phyloP scores from a whole-genome alignment of 2,329 filamentous ascomycete genomes.

The Pseudogymnoascus sp. region DNA sequence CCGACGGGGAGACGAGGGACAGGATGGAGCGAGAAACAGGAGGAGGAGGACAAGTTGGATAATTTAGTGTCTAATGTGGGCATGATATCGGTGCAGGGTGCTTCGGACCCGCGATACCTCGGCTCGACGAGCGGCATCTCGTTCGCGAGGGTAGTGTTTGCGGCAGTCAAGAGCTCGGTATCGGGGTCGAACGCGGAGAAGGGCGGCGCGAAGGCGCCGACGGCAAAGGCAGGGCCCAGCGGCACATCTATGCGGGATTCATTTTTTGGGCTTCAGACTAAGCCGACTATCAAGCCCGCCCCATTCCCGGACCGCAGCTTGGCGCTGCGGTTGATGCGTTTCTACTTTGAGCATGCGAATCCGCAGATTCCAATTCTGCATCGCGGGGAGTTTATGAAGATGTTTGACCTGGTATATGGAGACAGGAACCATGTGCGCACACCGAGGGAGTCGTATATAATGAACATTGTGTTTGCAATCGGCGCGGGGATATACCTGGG shows the following conservation, averaged over 20 bases:
- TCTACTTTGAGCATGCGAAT: constrained; percentile 95
- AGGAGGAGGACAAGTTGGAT: constrained; percentile 53
- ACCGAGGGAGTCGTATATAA: constrained; percentile 77
- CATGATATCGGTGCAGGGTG: constrained; percentile 69
- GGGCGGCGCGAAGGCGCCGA: constrained; percentile 38
- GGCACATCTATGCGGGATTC: constrained; percentile 87
- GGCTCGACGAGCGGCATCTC: constrained; percentile 86
- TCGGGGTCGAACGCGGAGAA: constrained; percentile 60
- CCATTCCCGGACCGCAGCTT: constrained; percentile 73
- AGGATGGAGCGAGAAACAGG: constrained; percentile 35
- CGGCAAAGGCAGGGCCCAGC: constrained; percentile 29
- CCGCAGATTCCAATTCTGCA: constrained; percentile 92
- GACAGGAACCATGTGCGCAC: constrained; percentile 54
- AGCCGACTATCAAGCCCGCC: constrained; percentile 76
- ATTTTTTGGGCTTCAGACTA: constrained; percentile 93
- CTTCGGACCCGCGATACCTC: constrained; percentile 70
- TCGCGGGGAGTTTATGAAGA: constrained; percentile 76
- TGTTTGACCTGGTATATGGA: constrained; percentile 75
- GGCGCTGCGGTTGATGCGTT: constrained; percentile 60
- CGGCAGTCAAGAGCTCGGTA: constrained; percentile 71
- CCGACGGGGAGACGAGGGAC: constrained; percentile 17
- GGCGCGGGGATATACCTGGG: constrained; percentile 86
- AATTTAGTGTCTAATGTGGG: constrained; percentile 61
- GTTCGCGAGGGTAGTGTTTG: constrained; percentile 88
- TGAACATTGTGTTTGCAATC: constrained; percentile 97